phyloP scores from a whole-genome alignment of 805 yeast genomes.

The Ogataea chonburiensis region DNA sequence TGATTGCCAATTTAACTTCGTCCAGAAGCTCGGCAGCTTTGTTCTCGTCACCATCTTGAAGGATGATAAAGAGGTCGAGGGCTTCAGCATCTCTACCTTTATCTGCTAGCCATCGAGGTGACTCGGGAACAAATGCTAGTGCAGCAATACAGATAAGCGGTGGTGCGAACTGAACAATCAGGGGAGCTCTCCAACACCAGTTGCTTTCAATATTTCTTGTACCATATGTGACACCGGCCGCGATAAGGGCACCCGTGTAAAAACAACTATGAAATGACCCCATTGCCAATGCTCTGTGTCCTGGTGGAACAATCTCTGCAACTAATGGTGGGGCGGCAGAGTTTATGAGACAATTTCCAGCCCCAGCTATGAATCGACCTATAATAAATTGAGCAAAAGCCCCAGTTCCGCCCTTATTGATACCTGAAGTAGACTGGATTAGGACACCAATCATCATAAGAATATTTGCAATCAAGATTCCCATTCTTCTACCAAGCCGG shows the following conservation, averaged over 20 bases:
- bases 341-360: slow-evolving; percentile 41
- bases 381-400: slow-evolving; percentile 35
- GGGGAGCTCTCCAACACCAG: slow-evolving; percentile 53
- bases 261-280: slow-evolving; percentile 47
- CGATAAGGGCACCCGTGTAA: slow-evolving; percentile 44
- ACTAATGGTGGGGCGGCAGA: slow-evolving; percentile 46
- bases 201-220: slow-evolving; percentile 38
- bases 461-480: slow-evolving; percentile 36
- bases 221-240: slow-evolving; percentile 45
- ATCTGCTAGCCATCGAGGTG: slow-evolving; percentile 39
- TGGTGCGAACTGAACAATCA: slow-evolving; percentile 38
- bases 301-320: slow-evolving; percentile 47
- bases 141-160: slow-evolving; percentile 6
- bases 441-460: slow-evolving; percentile 54
- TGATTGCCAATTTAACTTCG: slow-evolving; percentile 28
- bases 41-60: slow-evolving; percentile 34
- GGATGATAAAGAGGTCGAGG: slow-evolving; percentile 28
- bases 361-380: slow-evolving; percentile 45
- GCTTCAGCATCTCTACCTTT: slow-evolving; percentile 36
- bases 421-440: slow-evolving; percentile 40
- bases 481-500: slow-evolving; percentile 54
- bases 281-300: slow-evolving; percentile 39
- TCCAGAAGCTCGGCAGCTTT: slow-evolving; percentile 32
- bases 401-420: slow-evolving; percentile 28
- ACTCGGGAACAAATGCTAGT: slow-evolving; percentile 37